Base-by-base conservation (phyloP, 2,329 filamentous ascomycete species). In the Ascochyta lentis region DNA sequence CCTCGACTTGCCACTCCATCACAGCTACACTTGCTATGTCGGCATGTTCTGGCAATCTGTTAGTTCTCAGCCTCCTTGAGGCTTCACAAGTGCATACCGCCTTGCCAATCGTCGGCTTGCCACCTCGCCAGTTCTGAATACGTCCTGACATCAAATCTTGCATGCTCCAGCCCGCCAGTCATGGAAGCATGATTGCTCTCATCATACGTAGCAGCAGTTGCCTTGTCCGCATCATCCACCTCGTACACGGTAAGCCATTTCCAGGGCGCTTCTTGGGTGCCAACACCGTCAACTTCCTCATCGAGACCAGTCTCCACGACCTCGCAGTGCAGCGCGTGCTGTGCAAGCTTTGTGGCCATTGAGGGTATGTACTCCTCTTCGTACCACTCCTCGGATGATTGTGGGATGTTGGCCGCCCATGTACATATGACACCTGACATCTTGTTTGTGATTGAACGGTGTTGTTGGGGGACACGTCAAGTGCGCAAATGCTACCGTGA, bases 371-470 rank as follows among this genome's bases (percentile, higher is more conserved):
- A 64, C 8, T 63, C 43, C 9, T 64, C 46, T 31, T 64, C 54
- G 43, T 64, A 67, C 60, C 57, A 65, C 15, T 55, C 44, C 10
- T 52, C 40, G 13, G 50, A 52, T 6, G 59, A 31, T 6, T 61
- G 35, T 5, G 61, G 49, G 13, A 68, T 23, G 10, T 58, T 62
- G 16, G 54, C 54, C 31, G 65, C 64, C 65, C 65, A 68, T 26
- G 47, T 39, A 39, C 58, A 65, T 8, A 62, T 13, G 16, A 68
- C 39, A n/a, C 58, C 63, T 15, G 65, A 42, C 65, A 66, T 68
- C 3, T 33, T 53, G 16, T 7, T 5, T 19, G n/a, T 27, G 26
- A 3, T 27, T 26, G 3, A 12, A 6, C 5, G 33, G n/a, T 23
- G 3, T 34, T 26, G 22, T 24, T 26, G 24, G 31, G 4, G 12